Conservation (phyloP, 192 early-diverging fungal species). For the Backusella parvicylindrica region DNA sequence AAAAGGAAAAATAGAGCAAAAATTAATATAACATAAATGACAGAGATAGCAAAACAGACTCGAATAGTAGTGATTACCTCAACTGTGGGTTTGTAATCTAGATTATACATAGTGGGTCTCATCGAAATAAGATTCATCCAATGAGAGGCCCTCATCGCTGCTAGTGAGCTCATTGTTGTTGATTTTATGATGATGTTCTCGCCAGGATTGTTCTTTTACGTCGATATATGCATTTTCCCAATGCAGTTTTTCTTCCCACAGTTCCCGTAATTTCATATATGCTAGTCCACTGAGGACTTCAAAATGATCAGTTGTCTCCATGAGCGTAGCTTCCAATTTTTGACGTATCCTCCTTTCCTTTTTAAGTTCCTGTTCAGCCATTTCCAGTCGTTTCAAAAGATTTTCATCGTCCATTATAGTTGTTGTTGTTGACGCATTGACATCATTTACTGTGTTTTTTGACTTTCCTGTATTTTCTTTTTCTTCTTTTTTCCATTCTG, state of each 20-base stretch:
- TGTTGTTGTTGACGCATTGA: background rate
- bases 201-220: conserved; percentile 11
- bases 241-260: conserved; percentile 38
- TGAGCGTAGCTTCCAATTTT: conserved; percentile 38
- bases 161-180: background rate
- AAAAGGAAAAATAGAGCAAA: background rate
- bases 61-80: background rate
- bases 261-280: conserved; percentile 47
- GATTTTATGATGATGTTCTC: background rate
- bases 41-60: background rate
- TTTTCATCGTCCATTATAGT: background rate
- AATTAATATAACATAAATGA: background rate
- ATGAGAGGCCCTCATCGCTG: background rate
- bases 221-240: conserved; percentile 31
- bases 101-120: background rate
- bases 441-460: background rate
- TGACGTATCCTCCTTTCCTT: conserved; percentile 11
- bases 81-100: background rate
- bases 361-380: conserved; percentile 1
- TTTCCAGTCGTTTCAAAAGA: background rate
- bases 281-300: conserved; percentile 45
- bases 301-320: conserved; percentile 45
- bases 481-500: background rate
- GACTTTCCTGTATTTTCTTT: background rate
- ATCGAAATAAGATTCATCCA: background rate